Conservation (phyloP, 805 yeast genomes). For the Cyberlindnera petersonii region DNA sequence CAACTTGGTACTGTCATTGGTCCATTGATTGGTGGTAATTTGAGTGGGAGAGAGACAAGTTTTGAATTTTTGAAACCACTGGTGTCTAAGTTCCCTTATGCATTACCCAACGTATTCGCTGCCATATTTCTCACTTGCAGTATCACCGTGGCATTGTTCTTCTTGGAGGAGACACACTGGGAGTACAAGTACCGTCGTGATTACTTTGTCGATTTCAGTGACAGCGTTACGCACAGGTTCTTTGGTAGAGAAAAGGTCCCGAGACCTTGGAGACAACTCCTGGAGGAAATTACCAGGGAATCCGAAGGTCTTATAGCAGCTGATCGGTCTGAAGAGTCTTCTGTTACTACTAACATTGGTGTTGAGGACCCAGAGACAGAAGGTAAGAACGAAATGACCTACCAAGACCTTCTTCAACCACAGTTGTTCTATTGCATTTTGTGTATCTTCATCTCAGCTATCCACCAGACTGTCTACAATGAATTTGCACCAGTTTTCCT, state of each 20-base stretch:
- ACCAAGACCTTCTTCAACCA: slow-evolving; percentile 10
- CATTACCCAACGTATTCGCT: slow-evolving; percentile 17
- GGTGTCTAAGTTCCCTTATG: slow-evolving; percentile 14
- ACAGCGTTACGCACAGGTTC: slow-evolving; percentile 2
- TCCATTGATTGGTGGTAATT: slow-evolving; percentile 19
- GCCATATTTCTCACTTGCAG: slow-evolving; percentile 7
- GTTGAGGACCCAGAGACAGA: slow-evolving; percentile 3
- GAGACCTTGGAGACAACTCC: slow-evolving; percentile 13
- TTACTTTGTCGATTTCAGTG: slow-evolving; percentile 16
- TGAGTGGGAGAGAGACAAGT: slow-evolving; percentile 15
- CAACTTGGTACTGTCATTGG: slow-evolving; percentile 19
- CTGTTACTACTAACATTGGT: neutral
- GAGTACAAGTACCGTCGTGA: slow-evolving; percentile 18
- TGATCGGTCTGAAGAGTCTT: slow-evolving; percentile 1
- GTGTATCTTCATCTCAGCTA: slow-evolving; percentile 9
- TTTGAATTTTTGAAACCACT: slow-evolving; percentile 10
- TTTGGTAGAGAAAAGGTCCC: slow-evolving; percentile 2
- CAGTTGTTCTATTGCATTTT: slow-evolving; percentile 12
- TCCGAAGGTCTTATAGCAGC: slow-evolving; percentile 4
- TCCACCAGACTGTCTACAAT: slow-evolving; percentile 13
- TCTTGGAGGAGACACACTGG: slow-evolving; percentile 20
- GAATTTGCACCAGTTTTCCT: slow-evolving; percentile 18
- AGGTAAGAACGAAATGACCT: slow-evolving; percentile 10
- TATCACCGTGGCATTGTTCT: slow-evolving; percentile 13
- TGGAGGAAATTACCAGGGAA: neutral